Evolutionary conservation across 208 protist genomes (phyloP).

Genomic region (Angomonas ambiguus): DNA sequence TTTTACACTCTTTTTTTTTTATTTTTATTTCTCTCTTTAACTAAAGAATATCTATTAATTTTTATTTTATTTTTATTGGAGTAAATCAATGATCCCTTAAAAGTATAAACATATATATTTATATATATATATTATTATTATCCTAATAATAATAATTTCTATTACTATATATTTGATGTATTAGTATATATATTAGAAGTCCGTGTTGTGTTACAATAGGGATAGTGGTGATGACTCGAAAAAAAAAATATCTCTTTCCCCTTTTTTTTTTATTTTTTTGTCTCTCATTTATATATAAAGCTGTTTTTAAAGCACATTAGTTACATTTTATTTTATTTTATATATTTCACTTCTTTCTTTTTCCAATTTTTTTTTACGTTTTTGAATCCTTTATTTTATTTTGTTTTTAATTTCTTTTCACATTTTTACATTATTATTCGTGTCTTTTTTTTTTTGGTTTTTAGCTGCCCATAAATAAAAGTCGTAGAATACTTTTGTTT

Average conservation of each 20-base stretch:
- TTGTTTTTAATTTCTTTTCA: conserved; percentile 5
- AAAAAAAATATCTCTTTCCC: conserved; percentile 11
- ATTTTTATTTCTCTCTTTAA: neutral
- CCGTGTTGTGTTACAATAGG: no score
- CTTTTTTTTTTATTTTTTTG: conserved; percentile 19
- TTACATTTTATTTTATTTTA: neutral
- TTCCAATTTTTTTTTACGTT: neutral
- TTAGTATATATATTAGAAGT: no score
- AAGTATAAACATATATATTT: no score
- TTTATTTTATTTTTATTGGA: no score
- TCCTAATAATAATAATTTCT: neutral
- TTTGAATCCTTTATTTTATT: neutral
- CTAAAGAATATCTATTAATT: no score
- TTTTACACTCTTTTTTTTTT: conserved; percentile 1
- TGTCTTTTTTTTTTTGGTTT: conserved; percentile 14
- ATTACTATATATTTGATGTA: neutral
- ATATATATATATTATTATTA: no score
- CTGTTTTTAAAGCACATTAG: neutral
- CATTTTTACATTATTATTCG: conserved; percentile 9
- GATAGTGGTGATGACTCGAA: no score
- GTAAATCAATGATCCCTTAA: no score
- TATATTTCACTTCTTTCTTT: neutral
- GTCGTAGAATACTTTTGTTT: neutral
- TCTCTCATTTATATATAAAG: conserved; percentile 17
- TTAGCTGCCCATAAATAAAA: neutral